Base-by-base conservation (phyloP, 2,329 filamentous ascomycete species). In the Xylariaceae sp. region DNA sequence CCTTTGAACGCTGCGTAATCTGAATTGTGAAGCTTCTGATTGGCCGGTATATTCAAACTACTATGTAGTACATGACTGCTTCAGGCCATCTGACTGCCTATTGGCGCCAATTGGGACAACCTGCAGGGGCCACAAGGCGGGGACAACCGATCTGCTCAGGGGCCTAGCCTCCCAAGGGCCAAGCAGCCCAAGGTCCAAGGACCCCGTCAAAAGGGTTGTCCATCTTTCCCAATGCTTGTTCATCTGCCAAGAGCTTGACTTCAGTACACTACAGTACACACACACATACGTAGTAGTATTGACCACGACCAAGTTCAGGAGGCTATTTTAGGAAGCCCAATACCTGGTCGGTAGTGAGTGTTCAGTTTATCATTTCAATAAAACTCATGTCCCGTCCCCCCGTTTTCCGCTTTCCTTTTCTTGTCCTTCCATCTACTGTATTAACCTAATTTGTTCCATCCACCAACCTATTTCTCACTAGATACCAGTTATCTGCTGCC, bases 1-100 rank as follows among this genome's bases (percentile, higher is more conserved):
- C 45, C 41, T 53, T 54, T 42, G 18, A 9, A 18, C 56, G 61
- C 56, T 63, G 56, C 40, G 61, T 63, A 63, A 63, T 63, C 44
- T 20, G 16, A 48, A 57, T 61, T 59, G 51, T 20, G n/a, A 16
- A 14, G 6, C 9, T 26, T 3, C 12, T 56, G 40, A 61, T 63
- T 63, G 51, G 61, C 12, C 23, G 14, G 0, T 19, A 19, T 9
- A 14, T 16, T 20, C 23, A 6, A 48, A 2, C 2, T n/a, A n/a
- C n/a, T n/a, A n/a, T n/a, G n/a, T n/a, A n/a, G n/a, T n/a, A 44
- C 23, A 37, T 59, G 57, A 50, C 60, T 42, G 18, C 44, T 60
- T 60, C 60, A 48, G 57, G 52, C 48, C 7, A 29, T 18, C 54
- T 43, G 45, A 52, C 60, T 54, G 57, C 52, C 52, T 58, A 57